Evolutionary conservation across 2,329 filamentous ascomycete genomes (phyloP).

Genomic region (Phialophora macrospora): DNA sequence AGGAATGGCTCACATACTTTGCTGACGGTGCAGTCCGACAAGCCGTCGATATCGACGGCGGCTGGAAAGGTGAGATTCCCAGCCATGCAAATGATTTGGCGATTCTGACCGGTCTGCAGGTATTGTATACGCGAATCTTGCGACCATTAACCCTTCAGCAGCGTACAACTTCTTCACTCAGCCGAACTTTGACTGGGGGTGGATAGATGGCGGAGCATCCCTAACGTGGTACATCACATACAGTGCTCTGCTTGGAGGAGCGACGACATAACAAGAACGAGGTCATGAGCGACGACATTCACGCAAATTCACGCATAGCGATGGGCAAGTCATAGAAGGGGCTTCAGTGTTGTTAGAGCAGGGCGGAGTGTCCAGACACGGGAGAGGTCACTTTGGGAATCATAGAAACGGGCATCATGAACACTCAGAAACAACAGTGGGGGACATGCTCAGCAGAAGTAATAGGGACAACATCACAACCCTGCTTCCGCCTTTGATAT

Average conservation of each 20-base stretch:
- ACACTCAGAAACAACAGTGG: background rate
- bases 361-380: slow-evolving; percentile 11
- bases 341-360: slow-evolving; percentile 16
- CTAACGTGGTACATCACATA: slow-evolving; percentile 84
- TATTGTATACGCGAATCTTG: slow-evolving; percentile 80
- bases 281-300: slow-evolving; percentile 26
- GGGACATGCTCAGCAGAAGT: background rate
- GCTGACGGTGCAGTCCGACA: slow-evolving; percentile 66
- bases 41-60: slow-evolving; percentile 63
- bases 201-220: slow-evolving; percentile 76
- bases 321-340: background rate
- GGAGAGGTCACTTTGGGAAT: background rate
- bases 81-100: background rate
- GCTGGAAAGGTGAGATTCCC: slow-evolving; percentile 69
- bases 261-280: slow-evolving; percentile 16
- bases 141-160: slow-evolving; percentile 71
- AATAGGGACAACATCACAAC: background rate
- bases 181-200: slow-evolving; percentile 66
- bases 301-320: background rate
- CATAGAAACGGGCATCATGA: background rate
- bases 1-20: slow-evolving; percentile 87
- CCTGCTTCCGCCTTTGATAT: background rate
- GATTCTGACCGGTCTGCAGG: slow-evolving; percentile 44
- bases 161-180: slow-evolving; percentile 78
- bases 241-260: slow-evolving; percentile 66